Evolutionary conservation across 805 yeast genomes (phyloP), one percentile per base, ranked within the genome.

Genomic region (Monosporozyma yasuniensis): DNA sequence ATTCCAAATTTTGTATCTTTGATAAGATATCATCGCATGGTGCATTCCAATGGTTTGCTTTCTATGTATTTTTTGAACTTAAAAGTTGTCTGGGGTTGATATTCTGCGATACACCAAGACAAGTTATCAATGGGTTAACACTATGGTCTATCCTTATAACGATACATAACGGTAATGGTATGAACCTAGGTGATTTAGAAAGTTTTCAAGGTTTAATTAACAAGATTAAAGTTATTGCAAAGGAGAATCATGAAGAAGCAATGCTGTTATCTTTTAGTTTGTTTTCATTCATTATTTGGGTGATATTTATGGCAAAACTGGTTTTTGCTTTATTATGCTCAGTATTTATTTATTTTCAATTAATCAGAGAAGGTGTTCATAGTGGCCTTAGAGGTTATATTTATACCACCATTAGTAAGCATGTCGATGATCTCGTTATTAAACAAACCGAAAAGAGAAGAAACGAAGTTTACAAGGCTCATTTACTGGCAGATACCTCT

Each of bases 21-120:
- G 77, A 83, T 57, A 75, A 75, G 54, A 83, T 87, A 44, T 78
- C 85, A 41, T 84, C 81, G 19, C 68, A 77, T 35, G 73, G 72
- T 28, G 74, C 76, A 37, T 78, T 79, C 56, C 90, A 86, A 55
- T 81, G 83, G 75, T 67, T 81, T 47, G 78, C 87, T 14, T 78
- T 87, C 53, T 77, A 75, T 55, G 74, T 81, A 3, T 85, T 79
- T 63, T 77, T 77, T 53, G 80, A 84, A 45, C 69, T 83, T 48
- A 82, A 83, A 56, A 78, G 78, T 48, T 83, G 79, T 53, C 55
- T 84, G 11, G 70, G 79, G 32, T 74, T 87, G 57, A 57, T 87
- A 7, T 68, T 85, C 37, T 87, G 95, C 0, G 96, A 87, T 56
- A 75, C 88, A 18, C 96, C 96, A 16, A 79, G 96, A 66, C 96